These are phyloP conservation scores for Flaveria trinervia DNA, from an alignment of 129 eudicot genomes.

Conservation along the genomic window DNA sequence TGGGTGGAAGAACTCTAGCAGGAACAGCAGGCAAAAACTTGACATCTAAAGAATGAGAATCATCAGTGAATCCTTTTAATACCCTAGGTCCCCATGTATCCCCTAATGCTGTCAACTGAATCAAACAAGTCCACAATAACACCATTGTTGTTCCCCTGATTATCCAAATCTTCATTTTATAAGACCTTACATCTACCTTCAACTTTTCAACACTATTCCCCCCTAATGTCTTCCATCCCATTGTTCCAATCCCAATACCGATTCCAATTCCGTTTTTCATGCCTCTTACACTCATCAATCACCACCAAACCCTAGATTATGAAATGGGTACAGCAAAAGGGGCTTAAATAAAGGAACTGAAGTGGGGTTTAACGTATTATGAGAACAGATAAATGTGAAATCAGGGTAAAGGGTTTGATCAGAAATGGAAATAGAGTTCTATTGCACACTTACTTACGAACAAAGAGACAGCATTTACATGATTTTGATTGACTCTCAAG, in stretches of 20 bases:
- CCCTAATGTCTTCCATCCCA: neutral
- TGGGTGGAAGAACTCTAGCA: constrained; percentile 67
- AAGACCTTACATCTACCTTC: neutral
- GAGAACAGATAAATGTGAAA: no score
- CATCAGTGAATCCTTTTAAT: neutral
- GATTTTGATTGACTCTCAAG: no score
- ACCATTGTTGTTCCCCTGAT: neutral
- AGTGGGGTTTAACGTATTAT: no score
- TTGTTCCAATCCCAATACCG: neutral
- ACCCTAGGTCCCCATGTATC: neutral
- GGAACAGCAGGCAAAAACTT: constrained; percentile 36
- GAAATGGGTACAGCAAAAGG: no score
- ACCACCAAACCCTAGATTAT: neutral
- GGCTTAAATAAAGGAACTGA: no score
- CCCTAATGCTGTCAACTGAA: neutral
- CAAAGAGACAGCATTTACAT: no score
- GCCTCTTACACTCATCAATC: neutral
- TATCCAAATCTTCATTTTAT: neutral
- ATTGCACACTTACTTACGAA: no score
- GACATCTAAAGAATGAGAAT: constrained; percentile 49
- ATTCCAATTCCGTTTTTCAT: neutral
- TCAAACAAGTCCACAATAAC: neutral
- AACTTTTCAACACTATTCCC: neutral
- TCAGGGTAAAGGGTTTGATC: no score
- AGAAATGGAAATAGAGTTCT: no score